Percentiles rank a stretch among this genome's conserved stretches.
Evolutionary conservation across 768 basidiomycete species (phyloP).

Genomic region (Lentinus brumalis): DNA sequence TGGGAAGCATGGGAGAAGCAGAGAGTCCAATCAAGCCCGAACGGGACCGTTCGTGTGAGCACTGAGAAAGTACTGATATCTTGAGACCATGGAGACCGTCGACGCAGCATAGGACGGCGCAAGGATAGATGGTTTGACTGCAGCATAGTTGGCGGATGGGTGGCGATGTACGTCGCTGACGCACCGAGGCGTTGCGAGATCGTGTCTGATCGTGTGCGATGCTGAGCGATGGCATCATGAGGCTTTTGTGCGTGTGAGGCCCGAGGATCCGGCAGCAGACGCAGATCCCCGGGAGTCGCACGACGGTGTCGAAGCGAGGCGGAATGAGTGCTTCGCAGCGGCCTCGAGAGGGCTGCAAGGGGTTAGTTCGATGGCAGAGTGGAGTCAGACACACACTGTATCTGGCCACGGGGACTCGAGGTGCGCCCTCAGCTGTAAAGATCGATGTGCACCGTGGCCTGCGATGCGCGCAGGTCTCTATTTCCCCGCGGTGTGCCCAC

Average conservation of each 20-base stretch:
- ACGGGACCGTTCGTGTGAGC: too few species aligned
- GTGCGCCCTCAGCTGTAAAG: background rate
- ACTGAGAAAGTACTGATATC: too few species aligned
- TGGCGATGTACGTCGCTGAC: background rate
- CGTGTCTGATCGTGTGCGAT: background rate
- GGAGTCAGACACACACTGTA: constrained; percentile 7
- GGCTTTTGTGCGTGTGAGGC: background rate
- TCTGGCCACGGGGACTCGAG: constrained; percentile 13
- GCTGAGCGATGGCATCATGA: constrained; percentile 9
- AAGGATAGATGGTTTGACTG: too few species aligned
- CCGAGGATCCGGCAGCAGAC: constrained; percentile 14
- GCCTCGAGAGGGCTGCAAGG: constrained; percentile 6
- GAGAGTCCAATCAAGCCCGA: background rate
- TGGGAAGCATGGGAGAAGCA: background rate
- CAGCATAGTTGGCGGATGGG: too few species aligned
- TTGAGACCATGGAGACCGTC: too few species aligned
- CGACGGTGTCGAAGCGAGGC: background rate
- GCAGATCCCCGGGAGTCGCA: constrained; percentile 11
- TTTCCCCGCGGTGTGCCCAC: background rate
- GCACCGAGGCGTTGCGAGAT: background rate
- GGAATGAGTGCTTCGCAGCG: background rate
- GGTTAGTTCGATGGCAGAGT: constrained; percentile 5
- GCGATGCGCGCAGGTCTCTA: constrained; percentile 10
- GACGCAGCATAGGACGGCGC: too few species aligned
- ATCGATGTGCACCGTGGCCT: constrained; percentile 10